phyloP scores from a whole-genome alignment of 768 basidiomycete genomes.

The Pleurotus cornucopiae region DNA sequence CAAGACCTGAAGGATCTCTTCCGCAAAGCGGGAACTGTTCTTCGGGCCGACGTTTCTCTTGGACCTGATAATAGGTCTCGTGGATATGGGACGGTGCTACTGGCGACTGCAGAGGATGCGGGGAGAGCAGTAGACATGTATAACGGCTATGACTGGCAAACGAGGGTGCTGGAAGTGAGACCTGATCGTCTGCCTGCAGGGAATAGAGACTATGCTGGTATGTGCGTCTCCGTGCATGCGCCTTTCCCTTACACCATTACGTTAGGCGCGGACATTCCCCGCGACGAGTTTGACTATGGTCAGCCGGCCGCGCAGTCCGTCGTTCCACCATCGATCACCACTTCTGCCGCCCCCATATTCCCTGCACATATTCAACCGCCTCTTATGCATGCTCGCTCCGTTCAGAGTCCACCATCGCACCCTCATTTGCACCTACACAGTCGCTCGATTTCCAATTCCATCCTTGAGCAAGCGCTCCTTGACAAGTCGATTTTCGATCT shows the following conservation, averaged over 20 bases:
- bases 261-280: background rate
- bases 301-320: background rate
- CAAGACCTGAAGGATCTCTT: constrained; percentile 99
- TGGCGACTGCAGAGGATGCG: constrained; percentile 93
- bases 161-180: constrained; percentile 85
- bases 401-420: background rate
- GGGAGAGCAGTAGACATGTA: constrained; percentile 93
- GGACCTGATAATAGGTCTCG: constrained; percentile 89
- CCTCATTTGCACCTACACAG: background rate
- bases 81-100: constrained; percentile 92
- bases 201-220: background rate
- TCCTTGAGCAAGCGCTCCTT: background rate
- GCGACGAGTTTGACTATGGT: background rate
- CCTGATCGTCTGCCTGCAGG: constrained; percentile 66
- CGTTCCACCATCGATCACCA: background rate
- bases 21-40: constrained; percentile 87
- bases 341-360: background rate
- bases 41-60: constrained; percentile 73
- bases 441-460: background rate
- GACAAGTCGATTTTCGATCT: background rate
- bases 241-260: background rate
- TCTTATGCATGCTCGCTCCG: background rate
- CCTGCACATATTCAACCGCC: background rate
- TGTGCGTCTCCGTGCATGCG: background rate
- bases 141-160: constrained; percentile 97